These are phyloP conservation scores for Dendrocalamus latiflorus DNA, from an alignment of 202 grass and related monocot genomes.

Conservation along the genomic window DNA sequence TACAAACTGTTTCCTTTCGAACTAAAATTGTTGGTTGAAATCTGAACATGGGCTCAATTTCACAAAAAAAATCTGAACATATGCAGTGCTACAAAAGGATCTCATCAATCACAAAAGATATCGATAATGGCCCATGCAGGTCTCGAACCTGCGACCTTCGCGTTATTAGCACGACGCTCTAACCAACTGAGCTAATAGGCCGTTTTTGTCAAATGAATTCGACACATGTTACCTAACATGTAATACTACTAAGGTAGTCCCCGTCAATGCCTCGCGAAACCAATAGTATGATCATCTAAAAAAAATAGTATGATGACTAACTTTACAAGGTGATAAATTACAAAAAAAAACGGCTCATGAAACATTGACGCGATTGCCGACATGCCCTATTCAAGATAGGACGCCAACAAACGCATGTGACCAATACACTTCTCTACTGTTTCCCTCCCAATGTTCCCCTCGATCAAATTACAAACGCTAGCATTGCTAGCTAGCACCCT, in stretches of 20 bases:
- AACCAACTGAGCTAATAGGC: conserved; percentile 96
- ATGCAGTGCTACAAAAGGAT: no score
- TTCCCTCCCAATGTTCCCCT: background rate
- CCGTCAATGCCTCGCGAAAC: background rate
- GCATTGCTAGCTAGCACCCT: background rate
- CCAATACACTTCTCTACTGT: no score
- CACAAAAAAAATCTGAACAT: no score
- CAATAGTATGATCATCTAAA: background rate
- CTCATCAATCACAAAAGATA: background rate
- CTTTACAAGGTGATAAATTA: background rate
- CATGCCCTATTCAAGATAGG: background rate
- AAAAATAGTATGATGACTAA: background rate
- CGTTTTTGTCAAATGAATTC: fast-evolving
- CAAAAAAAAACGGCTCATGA: background rate
- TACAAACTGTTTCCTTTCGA: background rate
- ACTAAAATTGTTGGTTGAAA: background rate
- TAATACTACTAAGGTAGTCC: no score
- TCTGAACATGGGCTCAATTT: no score
- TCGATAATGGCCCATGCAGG: conserved; percentile 52
- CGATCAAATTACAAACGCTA: background rate
- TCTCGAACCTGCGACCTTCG: conserved; percentile 95
- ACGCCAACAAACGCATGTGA: background rate
- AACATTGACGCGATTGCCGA: background rate
- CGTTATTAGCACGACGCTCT: conserved; percentile 98
- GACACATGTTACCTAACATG: background rate